Conservation (phyloP, 1,284 basidiomycete genomes). For the Tilletia setariae region DNA sequence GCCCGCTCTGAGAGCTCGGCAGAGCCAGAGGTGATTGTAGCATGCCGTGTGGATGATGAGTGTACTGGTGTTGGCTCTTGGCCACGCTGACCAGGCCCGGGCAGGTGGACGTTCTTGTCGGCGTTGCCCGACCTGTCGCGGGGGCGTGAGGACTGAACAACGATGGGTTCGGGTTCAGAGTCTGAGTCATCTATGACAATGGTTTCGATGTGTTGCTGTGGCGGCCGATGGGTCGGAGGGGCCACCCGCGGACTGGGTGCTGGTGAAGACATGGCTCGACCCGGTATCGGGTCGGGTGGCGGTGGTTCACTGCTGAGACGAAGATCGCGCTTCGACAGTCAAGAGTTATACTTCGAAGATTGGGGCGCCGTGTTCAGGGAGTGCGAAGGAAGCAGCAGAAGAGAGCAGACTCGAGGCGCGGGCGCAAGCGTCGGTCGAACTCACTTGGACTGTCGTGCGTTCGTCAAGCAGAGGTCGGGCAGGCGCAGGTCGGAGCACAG, state of each 20-base stretch:
- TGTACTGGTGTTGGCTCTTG: not conserved
- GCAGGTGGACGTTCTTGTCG: not conserved
- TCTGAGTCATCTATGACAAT: constrained; percentile 14
- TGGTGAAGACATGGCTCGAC: not conserved
- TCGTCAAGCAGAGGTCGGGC: too few species aligned
- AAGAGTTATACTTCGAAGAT: too few species aligned
- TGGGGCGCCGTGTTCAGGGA: too few species aligned
- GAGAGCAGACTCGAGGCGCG: too few species aligned
- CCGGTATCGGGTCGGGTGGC: too few species aligned
- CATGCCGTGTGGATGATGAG: not conserved
- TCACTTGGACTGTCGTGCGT: too few species aligned
- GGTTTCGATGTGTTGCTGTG: not conserved
- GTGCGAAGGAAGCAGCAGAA: too few species aligned
- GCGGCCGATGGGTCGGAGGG: not conserved
- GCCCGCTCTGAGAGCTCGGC: constrained; percentile 5
- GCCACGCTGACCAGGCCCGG: not conserved
- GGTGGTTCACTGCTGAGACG: too few species aligned
- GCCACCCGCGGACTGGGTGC: not conserved
- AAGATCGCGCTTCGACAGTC: too few species aligned
- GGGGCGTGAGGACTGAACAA: not conserved
- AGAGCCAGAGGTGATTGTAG: not conserved
- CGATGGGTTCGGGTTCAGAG: not conserved
- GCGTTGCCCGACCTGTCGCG: not conserved
- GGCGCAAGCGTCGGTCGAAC: too few species aligned
- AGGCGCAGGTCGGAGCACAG: too few species aligned